phyloP scores from a whole-genome alignment of 2,329 filamentous ascomycete genomes.

The Kalaharituber pfeilii region DNA sequence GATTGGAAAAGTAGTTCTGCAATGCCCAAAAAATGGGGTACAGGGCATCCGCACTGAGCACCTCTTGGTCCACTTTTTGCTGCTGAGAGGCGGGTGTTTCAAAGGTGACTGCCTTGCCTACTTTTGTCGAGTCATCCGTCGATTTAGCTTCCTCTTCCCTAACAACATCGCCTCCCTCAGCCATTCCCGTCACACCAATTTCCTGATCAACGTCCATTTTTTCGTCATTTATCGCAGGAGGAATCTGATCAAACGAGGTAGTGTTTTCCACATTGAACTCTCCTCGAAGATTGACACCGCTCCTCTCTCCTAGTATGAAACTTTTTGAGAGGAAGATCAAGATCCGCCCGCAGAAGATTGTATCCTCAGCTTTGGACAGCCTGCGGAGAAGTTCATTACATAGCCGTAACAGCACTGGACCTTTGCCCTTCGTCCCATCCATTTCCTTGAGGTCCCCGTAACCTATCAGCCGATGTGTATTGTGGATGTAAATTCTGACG shows the following conservation, averaged over 20 bases:
- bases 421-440: conserved; percentile 43
- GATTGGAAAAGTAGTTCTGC: conserved; percentile 81
- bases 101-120: conserved; percentile 32
- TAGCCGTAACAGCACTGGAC: conserved; percentile 71
- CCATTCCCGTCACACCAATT: conserved; percentile 8
- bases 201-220: conserved; percentile 20
- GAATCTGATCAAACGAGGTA: conserved; percentile 56
- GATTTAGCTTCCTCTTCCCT: conserved; percentile 20
- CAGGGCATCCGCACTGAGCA: conserved; percentile 50
- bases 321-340: conserved; percentile 99
- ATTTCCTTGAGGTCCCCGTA: conserved; percentile 5
- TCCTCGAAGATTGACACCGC: conserved; percentile 86
- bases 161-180: conserved; percentile 20
- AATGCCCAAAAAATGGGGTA: conserved; percentile 92
- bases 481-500: not conserved
- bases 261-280: conserved; percentile 94
- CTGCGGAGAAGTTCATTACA: conserved; percentile 92
- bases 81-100: conserved; percentile 22
- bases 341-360: conserved; percentile 89
- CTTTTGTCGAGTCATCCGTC: conserved; percentile 23
- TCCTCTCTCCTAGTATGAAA: conserved; percentile 89
- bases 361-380: conserved; percentile 88
- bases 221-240: conserved; percentile 26
- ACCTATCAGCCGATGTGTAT: conserved; percentile 30
- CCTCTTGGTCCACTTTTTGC: conserved; percentile 27